Evolutionary conservation across 805 yeast genomes (phyloP).

Genomic region (Cyberlindnera petersonii): DNA sequence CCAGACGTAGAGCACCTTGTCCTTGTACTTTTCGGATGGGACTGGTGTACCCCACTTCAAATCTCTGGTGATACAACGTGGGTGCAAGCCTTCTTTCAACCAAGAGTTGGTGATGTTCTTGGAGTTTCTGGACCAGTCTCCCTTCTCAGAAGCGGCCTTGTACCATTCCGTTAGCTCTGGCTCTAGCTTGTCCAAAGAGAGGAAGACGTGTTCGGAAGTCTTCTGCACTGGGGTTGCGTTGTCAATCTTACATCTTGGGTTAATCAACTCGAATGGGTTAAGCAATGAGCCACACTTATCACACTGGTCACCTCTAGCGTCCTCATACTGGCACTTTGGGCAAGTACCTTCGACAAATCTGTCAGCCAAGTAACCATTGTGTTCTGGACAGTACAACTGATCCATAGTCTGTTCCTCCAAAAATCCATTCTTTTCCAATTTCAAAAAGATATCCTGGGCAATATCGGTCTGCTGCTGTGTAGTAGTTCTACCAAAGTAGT

Average conservation of each 20-base stretch:
- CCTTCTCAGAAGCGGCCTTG: constrained; percentile 58
- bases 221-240: constrained; percentile 74
- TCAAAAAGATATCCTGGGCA: constrained; percentile 87
- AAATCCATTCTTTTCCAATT: constrained; percentile 69
- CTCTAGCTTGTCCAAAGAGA: constrained; percentile 81
- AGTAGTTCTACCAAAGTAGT: constrained; percentile 94
- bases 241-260: constrained; percentile 95
- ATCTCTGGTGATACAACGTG: constrained; percentile 97
- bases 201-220: constrained; percentile 80
- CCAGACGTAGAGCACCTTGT: constrained; percentile 97
- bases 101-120: constrained; percentile 86
- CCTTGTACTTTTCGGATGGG: constrained; percentile 79
- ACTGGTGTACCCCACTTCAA: constrained; percentile 98
- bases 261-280: constrained; percentile 87
- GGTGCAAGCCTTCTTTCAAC: constrained; percentile 88
- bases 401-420: constrained; percentile 84
- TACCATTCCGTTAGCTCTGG: constrained; percentile 72
- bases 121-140: constrained; percentile 91
- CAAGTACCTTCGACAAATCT: constrained; percentile 97
- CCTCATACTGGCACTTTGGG: constrained; percentile 91
- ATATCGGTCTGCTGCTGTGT: constrained; percentile 88
- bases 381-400: constrained; percentile 88
- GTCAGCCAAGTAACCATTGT: constrained; percentile 90
- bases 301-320: constrained; percentile 99
- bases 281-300: constrained; percentile 90